These are phyloP conservation scores for Leucosporidium yakuticum DNA, from an alignment of 768 basidiomycete species.

Conservation along the genomic window DNA sequence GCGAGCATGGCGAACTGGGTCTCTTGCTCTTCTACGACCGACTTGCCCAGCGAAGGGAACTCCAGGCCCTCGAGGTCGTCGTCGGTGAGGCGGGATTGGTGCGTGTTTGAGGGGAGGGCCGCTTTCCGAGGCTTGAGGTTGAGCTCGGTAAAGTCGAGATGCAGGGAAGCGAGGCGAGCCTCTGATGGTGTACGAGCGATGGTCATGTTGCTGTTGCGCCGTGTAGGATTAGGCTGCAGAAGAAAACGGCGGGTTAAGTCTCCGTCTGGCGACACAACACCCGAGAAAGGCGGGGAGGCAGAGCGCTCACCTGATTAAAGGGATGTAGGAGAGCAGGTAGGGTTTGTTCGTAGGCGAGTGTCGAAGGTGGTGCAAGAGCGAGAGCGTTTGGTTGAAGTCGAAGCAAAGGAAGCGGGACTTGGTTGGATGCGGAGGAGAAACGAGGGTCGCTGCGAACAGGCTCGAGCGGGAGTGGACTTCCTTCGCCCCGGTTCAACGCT, in stretches of 20 bases:
- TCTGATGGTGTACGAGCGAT: background rate
- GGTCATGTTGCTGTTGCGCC: background rate
- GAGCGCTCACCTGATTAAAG: background rate
- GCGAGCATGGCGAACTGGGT: too few relatives aligned
- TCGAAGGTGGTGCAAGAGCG: too few relatives aligned
- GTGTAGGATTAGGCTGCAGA: background rate
- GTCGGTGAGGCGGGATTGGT: background rate
- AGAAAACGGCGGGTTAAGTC: background rate
- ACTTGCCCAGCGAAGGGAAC: background rate
- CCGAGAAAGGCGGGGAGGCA: background rate
- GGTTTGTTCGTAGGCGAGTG: background rate
- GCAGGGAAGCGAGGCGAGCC: background rate
- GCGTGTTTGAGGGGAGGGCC: background rate
- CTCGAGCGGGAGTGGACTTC: too few relatives aligned
- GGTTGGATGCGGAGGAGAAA: too few relatives aligned
- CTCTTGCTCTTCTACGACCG: background rate
- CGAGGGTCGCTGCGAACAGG: too few relatives aligned
- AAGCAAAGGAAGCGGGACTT: too few relatives aligned
- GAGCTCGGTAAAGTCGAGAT: background rate
- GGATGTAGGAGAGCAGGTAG: background rate
- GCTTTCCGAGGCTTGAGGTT: background rate
- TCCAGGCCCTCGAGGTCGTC: conserved; percentile 3
- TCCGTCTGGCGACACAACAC: background rate
- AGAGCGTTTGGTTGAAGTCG: too few relatives aligned
- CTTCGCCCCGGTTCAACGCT: too few relatives aligned